These are phyloP conservation scores for Monosporascus ibericus DNA, from an alignment of 2,329 filamentous ascomycete genomes.

Conservation along the genomic window DNA sequence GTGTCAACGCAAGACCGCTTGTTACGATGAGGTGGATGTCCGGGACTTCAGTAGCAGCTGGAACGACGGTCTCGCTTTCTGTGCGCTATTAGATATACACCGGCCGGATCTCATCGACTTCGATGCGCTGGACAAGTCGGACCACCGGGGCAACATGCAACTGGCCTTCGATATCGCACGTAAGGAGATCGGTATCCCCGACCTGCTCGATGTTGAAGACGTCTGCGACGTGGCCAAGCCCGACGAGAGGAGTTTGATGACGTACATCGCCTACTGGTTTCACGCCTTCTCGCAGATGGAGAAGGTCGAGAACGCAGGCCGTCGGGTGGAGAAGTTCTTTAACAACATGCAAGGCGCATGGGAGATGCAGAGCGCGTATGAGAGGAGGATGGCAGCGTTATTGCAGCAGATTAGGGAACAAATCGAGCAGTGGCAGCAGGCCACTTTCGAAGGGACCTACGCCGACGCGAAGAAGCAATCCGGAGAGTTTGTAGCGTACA, in stretches of 20 bases:
- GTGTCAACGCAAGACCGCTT: constrained; percentile 98
- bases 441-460: constrained; percentile 87
- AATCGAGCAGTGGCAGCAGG: constrained; percentile 67
- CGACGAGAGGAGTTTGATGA: constrained; percentile 96
- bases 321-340: constrained; percentile 96
- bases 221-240: constrained; percentile 95
- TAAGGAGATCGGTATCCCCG: constrained; percentile 94
- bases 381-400: constrained; percentile 81
- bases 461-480: constrained; percentile 85
- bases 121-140: constrained; percentile 85
- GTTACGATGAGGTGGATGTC: constrained; percentile 95
- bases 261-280: constrained; percentile 99
- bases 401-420: constrained; percentile 70
- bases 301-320: constrained; percentile 92
- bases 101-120: constrained; percentile 96
- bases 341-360: constrained; percentile 98
- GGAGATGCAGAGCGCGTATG: constrained; percentile 98
- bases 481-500: constrained; percentile 78
- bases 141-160: constrained; percentile 96
- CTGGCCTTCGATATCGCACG: constrained; percentile 93
- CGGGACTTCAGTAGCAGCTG: constrained; percentile 92
- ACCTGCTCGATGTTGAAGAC: constrained; percentile 93
- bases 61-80: constrained; percentile 97
- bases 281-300: constrained; percentile 99
- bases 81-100: constrained; percentile 93